Conservation (phyloP, 768 basidiomycete genomes). For the Hypsizygus marmoreus region DNA sequence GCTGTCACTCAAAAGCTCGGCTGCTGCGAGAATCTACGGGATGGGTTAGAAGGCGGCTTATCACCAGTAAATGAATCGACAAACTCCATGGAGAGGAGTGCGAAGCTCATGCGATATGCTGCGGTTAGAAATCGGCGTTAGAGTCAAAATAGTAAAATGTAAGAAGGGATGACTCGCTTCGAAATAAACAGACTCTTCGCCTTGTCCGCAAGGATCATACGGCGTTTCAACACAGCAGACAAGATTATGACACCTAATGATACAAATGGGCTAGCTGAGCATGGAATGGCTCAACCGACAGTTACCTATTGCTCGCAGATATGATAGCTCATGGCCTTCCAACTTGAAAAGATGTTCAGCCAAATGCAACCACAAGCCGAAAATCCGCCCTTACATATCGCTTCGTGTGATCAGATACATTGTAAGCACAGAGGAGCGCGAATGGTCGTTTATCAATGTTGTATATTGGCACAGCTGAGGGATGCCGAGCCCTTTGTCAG, state of each 20-base stretch:
- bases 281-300: background rate
- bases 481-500: constrained; percentile 6
- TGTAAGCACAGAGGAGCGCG: constrained; percentile 89
- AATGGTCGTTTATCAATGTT: constrained; percentile 93
- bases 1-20: constrained; percentile 88
- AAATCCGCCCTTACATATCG: constrained; percentile 59
- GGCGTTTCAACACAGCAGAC: constrained; percentile 86
- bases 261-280: constrained; percentile 4
- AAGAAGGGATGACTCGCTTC: constrained; percentile 52
- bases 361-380: constrained; percentile 22
- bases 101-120: constrained; percentile 91
- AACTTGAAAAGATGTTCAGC: constrained; percentile 43
- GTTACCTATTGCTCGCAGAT: constrained; percentile 84
- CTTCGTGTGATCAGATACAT: constrained; percentile 76
- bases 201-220: constrained; percentile 94
- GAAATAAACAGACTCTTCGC: constrained; percentile 92
- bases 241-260: constrained; percentile 81
- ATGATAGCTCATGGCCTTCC: constrained; percentile 89
- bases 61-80: constrained; percentile 19
- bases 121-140: background rate
- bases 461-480: constrained; percentile 83
- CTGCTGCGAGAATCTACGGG: constrained; percentile 80
- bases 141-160: background rate
- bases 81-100: constrained; percentile 88
- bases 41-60: constrained; percentile 7